phyloP scores from a whole-genome alignment of 2,329 filamentous ascomycete species.

The Graphiopsis chlorocephala region DNA sequence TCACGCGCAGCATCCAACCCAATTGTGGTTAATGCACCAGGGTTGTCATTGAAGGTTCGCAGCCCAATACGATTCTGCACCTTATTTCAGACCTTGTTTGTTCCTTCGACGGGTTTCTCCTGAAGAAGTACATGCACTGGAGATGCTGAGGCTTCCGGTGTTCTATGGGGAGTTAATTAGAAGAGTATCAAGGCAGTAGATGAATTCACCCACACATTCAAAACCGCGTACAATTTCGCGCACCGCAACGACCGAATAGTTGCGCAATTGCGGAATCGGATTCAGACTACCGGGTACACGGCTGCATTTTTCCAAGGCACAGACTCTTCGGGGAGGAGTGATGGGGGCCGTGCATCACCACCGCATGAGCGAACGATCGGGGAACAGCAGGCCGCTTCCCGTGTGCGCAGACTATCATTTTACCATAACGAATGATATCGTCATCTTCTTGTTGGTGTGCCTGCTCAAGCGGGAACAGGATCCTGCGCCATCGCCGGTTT shows the following conservation, averaged over 20 bases:
- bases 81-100: background rate
- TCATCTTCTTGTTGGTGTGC: background rate
- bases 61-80: background rate
- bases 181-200: background rate
- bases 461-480: background rate
- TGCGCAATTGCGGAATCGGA: background rate
- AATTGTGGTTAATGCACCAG: background rate
- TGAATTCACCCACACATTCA: background rate
- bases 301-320: background rate
- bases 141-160: background rate
- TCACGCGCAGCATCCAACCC: background rate
- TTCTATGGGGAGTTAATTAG: background rate
- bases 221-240: background rate
- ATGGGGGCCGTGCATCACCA: background rate
- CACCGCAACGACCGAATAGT: background rate
- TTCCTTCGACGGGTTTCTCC: background rate
- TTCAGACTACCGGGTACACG: background rate
- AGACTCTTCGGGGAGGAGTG: background rate
- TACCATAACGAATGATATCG: background rate
- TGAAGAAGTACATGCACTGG: background rate
- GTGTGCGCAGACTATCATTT: background rate
- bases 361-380: background rate
- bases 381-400: background rate
- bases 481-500: background rate
- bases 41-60: background rate